phyloP scores from a whole-genome alignment of 129 eudicot species.

The Pulicaria dysenterica region DNA sequence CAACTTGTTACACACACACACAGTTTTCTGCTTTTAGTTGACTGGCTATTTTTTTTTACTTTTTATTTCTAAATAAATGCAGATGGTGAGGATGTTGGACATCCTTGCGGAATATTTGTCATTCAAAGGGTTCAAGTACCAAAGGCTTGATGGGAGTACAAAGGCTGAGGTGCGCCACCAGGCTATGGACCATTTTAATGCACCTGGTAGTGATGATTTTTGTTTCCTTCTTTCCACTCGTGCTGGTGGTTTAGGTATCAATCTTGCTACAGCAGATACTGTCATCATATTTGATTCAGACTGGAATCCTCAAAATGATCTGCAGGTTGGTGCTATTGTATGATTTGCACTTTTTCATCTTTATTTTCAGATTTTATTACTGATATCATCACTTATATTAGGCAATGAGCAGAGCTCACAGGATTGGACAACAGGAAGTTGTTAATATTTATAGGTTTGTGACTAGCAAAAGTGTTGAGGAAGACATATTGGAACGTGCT shows the following conservation, averaged over 20 bases:
- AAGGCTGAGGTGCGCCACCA: slow-evolving; percentile 93
- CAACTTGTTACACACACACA: not conserved
- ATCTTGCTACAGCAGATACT: slow-evolving; percentile 87
- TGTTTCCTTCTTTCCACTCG: slow-evolving; percentile 99
- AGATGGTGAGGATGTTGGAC: slow-evolving; percentile 99
- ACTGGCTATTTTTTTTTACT: not conserved
- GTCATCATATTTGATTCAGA: slow-evolving; percentile 91
- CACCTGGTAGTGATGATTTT: slow-evolving; percentile 98
- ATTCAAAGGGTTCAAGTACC: slow-evolving; percentile 91
- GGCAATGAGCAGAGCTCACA: slow-evolving; percentile 58
- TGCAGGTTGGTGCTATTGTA: slow-evolving; percentile 52
- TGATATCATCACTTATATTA: not conserved
- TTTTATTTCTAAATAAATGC: slow-evolving; percentile 23
- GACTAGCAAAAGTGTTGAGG: slow-evolving; percentile 94
- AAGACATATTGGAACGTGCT: slow-evolving; percentile 88
- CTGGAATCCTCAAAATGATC: slow-evolving; percentile 92
- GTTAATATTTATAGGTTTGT: slow-evolving; percentile 88
- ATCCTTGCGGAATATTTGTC: slow-evolving; percentile 88
- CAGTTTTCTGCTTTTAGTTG: too few relatives aligned
- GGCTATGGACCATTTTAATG: slow-evolving; percentile 99
- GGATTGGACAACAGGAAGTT: slow-evolving; percentile 91
- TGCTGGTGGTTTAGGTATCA: slow-evolving; percentile 97
- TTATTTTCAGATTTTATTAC: not conserved
- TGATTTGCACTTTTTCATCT: not conserved
- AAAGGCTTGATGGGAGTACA: slow-evolving; percentile 98